Percentiles rank a stretch among this genome's conserved stretches.
Conservation (phyloP, 345 rosid species). For the Eucalyptus tenuipes region DNA sequence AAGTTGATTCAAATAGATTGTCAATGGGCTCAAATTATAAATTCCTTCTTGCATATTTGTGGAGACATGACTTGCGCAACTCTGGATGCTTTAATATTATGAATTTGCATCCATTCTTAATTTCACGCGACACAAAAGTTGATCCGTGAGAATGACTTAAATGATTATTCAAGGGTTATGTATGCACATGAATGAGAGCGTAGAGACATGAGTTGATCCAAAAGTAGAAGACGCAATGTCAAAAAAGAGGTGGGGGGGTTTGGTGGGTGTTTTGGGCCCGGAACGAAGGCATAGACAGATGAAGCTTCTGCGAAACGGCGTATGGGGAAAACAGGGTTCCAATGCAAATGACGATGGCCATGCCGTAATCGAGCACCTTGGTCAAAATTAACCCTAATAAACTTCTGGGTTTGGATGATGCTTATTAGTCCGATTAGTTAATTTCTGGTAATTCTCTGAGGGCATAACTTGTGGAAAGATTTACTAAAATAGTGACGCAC, state of each 20-base stretch:
- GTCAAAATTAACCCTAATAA: not conserved
- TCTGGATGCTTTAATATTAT: not conserved
- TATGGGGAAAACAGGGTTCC: not conserved
- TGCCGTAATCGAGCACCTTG: not conserved
- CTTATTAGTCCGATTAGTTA: not conserved
- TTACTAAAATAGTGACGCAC: not conserved
- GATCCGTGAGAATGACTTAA: not conserved
- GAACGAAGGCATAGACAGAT: not conserved
- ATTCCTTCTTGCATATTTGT: not conserved
- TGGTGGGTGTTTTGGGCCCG: not conserved
- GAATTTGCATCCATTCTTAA: not conserved
- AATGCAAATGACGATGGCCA: not conserved
- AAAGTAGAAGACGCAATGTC: not conserved
- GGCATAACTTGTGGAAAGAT: not conserved
- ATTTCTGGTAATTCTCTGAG: not conserved
- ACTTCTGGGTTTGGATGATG: not conserved
- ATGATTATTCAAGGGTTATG: not conserved
- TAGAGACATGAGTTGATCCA: not conserved
- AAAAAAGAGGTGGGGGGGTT: not conserved
- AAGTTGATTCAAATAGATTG: not conserved
- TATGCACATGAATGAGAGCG: not conserved
- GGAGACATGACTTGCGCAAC: not conserved
- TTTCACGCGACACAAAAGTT: not conserved
- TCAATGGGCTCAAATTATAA: not conserved
- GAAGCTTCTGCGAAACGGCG: not conserved